These are phyloP conservation scores for Halophytophthora polymorphica DNA, from an alignment of 352 stramenopile genomes.

Conservation along the genomic window DNA sequence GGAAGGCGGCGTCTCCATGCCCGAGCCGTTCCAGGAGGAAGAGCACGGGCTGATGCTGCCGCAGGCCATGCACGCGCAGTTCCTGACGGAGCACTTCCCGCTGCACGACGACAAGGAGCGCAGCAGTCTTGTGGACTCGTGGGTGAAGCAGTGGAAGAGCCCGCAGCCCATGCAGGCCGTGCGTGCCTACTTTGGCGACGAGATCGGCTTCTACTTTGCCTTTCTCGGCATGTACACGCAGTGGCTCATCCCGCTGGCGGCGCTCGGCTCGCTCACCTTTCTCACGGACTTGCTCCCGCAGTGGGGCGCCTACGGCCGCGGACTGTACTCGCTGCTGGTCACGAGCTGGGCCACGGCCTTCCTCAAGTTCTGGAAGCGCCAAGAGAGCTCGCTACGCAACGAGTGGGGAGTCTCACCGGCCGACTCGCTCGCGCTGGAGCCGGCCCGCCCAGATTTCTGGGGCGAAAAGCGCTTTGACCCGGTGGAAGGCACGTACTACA, in stretches of 20 bases:
- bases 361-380: slow-evolving; percentile 91
- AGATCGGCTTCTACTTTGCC: slow-evolving; percentile 97
- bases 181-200: slow-evolving; percentile 79
- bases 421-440: slow-evolving; percentile 48
- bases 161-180: slow-evolving; percentile 58
- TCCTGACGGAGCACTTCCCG: slow-evolving; percentile 71
- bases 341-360: slow-evolving; percentile 89
- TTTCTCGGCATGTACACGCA: slow-evolving; percentile 96
- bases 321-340: slow-evolving; percentile 87
- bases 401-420: slow-evolving; percentile 70
- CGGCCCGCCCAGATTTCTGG: slow-evolving; percentile 58
- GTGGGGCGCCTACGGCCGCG: slow-evolving; percentile 59
- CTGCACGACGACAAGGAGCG: slow-evolving; percentile 75
- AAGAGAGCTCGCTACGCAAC: slow-evolving; percentile 80
- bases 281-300: slow-evolving; percentile 64
- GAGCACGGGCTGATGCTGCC: slow-evolving; percentile 68
- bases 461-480: slow-evolving; percentile 73
- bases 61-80: slow-evolving; percentile 59
- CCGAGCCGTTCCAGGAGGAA: slow-evolving; percentile 55
- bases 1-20: slow-evolving; percentile 22
- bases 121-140: slow-evolving; percentile 55
- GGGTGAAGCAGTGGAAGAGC: slow-evolving; percentile 70
- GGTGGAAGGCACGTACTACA: slow-evolving; percentile 81
- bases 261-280: slow-evolving; percentile 88
- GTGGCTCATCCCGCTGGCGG: slow-evolving; percentile 90